Base-by-base conservation (phyloP, 768 basidiomycete species). In the button mushroom (Agaricus bisporus) region DNA sequence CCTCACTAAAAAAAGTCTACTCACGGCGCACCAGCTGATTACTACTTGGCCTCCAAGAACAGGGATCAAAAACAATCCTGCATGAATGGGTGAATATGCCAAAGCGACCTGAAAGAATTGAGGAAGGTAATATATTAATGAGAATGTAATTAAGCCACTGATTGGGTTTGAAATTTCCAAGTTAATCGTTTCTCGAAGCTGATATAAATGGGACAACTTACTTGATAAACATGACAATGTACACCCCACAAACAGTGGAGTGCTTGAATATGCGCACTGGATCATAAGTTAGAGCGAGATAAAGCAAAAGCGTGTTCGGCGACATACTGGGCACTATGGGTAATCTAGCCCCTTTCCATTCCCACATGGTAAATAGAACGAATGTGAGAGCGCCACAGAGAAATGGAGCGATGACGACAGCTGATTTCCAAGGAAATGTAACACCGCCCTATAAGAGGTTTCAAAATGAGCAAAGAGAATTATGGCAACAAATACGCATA, bases 21-120 rank as follows among this genome's bases (percentile, higher is more conserved):
- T 18, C 62, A 83, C 80, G 15, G 79, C 64, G 17, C 74, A 63
- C 72, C 78, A 81, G 57, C 77, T 84, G 1, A 78, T 72, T 0
- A 77, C 59, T 46, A 85, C 83, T 60, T 87, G 85, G 37, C 78
- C 79, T 15, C 86, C 70, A 10, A 90, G 73, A 17, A 88, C 70
- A 0, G 88, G 87, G 8, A 92, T 77, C 0, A 89, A 73, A 60
- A 88, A 82, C 2, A 87, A 60, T 35, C 62, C 73, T 6, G 75
- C 74, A 9, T 74, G 77, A 41, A 88, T 80, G 0, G 88, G 82
- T 7, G 79, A 77, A 56, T 78, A 81, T 4, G 81, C 82, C n/a
- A 83, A 67, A 3, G 79, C 84, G 8, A 87, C 79, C 67, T 89
- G 87, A 67, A 88, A 86, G 63, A 80, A 88, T 58, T 86, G 82